These are phyloP conservation scores for Sistotremastrum suecicum DNA, from an alignment of 768 basidiomycete genomes.

Conservation along the genomic window DNA sequence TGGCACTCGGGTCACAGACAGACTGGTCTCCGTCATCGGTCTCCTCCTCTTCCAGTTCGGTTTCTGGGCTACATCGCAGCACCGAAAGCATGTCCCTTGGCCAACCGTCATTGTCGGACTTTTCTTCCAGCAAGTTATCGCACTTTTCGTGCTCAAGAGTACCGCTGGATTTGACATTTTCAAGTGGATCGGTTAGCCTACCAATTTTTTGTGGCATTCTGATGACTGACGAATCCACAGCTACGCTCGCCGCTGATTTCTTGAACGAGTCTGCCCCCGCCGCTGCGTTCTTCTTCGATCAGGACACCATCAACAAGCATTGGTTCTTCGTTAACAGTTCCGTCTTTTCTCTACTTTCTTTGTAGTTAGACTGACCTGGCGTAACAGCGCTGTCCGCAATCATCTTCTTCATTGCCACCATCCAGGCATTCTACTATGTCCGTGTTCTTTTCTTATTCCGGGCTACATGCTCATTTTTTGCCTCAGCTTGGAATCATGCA, in stretches of 20 bases:
- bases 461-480: not conserved
- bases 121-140: conserved; percentile 73
- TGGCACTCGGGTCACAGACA: conserved; percentile 59
- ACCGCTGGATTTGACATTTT: conserved; percentile 74
- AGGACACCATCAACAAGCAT: conserved; percentile 44
- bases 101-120: conserved; percentile 81
- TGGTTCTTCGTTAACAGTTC: conserved; percentile 81
- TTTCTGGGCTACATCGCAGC: conserved; percentile 55
- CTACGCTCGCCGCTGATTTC: conserved; percentile 69
- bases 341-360: conserved; percentile 14
- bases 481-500: conserved; percentile 71
- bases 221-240: conserved; percentile 11
- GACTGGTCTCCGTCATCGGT: conserved; percentile 70
- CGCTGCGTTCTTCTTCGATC: conserved; percentile 73
- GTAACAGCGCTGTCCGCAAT: conserved; percentile 41
- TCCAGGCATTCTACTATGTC: conserved; percentile 80
- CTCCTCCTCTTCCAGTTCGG: conserved; percentile 65
- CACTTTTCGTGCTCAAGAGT: conserved; percentile 81
- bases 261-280: conserved; percentile 53
- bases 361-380: not conserved
- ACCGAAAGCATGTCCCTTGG: conserved; percentile 60
- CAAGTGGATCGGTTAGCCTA: conserved; percentile 38
- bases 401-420: conserved; percentile 89
- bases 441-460: conserved; percentile 3
- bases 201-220: too few species aligned